Evolutionary conservation across 768 basidiomycete species (phyloP).

Genomic region (Coprinopsis strossmayeri): DNA sequence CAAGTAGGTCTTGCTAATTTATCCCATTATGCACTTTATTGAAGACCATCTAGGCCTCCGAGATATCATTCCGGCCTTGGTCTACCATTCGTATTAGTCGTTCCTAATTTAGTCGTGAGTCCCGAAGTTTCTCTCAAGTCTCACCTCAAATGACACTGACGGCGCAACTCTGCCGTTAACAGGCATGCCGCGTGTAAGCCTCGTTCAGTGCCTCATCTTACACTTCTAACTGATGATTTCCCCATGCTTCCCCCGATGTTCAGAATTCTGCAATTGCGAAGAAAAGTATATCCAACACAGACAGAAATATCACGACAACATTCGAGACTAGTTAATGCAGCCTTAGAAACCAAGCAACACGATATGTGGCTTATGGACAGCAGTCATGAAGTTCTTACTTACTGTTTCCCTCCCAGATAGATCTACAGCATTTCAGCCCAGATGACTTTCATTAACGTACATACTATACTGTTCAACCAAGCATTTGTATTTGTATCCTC

Average conservation of each 20-base stretch:
- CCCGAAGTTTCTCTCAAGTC: neutral
- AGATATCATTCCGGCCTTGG: constrained; percentile 28
- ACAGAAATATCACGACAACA: constrained; percentile 20
- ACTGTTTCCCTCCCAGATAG: too few relatives aligned
- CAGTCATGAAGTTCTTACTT: too few relatives aligned
- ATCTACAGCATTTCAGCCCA: too few relatives aligned
- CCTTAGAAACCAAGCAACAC: neutral
- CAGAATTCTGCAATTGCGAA: constrained; percentile 36
- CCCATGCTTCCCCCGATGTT: neutral
- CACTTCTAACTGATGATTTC: constrained; percentile 1
- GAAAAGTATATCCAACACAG: constrained; percentile 26
- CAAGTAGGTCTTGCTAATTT: neutral
- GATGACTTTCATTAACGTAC: too few relatives aligned
- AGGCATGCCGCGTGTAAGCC: constrained; percentile 32
- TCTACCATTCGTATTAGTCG: constrained; percentile 28
- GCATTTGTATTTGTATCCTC: too few relatives aligned
- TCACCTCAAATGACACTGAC: neutral
- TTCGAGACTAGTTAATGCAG: neutral
- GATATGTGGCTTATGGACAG: constrained; percentile 10
- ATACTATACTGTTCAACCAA: too few relatives aligned
- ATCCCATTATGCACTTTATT: neutral
- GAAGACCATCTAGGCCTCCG: constrained; percentile 19
- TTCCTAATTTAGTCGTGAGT: constrained; percentile 31
- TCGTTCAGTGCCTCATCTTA: neutral
- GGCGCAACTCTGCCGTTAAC: neutral